Percentiles rank a stretch among this genome's conserved stretches.
phyloP scores from a whole-genome alignment of 768 basidiomycete genomes.

The Serendipita sp. region DNA sequence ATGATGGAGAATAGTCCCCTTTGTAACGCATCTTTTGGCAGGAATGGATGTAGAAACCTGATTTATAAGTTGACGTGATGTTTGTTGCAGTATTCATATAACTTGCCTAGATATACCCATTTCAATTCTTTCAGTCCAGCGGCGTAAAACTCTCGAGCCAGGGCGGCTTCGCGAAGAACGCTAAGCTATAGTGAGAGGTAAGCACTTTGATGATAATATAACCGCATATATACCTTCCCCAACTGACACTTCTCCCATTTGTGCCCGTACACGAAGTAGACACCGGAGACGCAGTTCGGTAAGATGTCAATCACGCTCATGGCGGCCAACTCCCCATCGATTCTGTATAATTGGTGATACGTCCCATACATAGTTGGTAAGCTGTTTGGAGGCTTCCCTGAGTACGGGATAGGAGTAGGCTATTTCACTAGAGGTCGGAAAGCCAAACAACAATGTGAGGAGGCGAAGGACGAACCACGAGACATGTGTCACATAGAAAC shows the following conservation, averaged over 20 bases:
- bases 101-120: conserved; percentile 75
- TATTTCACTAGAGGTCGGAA: conserved; percentile 16
- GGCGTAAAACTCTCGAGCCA: conserved; percentile 57
- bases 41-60: conserved; percentile 85
- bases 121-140: conserved; percentile 48
- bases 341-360: conserved; percentile 74
- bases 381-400: conserved; percentile 23
- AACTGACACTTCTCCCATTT: conserved; percentile 52
- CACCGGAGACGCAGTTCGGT: conserved; percentile 64
- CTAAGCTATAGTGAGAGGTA: conserved; percentile 38
- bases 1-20: conserved; percentile 81
- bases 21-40: conserved; percentile 96
- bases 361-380: conserved; percentile 77
- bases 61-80: not conserved
- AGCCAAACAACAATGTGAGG: not conserved
- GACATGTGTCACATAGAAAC: conserved; percentile 69
- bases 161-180: conserved; percentile 61
- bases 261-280: conserved; percentile 82
- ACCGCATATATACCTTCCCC: conserved; percentile 43
- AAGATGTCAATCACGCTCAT: conserved; percentile 83
- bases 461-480: conserved; percentile 34
- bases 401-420: conserved; percentile 47
- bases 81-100: not conserved
- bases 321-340: conserved; percentile 71
- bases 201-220: not conserved